These are phyloP conservation scores for Saturnispora hagleri DNA, from an alignment of 805 yeast species.

Conservation along the genomic window DNA sequence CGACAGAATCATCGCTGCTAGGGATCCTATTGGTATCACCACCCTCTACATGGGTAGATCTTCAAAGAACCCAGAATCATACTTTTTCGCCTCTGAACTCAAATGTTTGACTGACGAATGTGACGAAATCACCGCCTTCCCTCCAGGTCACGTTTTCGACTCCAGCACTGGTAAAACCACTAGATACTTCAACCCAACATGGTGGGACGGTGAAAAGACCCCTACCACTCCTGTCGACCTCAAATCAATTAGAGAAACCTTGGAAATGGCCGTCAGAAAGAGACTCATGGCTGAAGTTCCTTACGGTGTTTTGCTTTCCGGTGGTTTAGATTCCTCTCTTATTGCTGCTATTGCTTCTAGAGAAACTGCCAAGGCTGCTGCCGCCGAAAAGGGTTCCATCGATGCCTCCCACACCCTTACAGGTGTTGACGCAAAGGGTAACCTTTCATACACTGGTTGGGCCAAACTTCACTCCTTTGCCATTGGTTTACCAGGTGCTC, in stretches of 20 bases:
- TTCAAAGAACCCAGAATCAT: conserved; percentile 57
- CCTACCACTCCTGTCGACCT: conserved; percentile 75
- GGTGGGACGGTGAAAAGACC: conserved; percentile 81
- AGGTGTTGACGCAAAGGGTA: conserved; percentile 87
- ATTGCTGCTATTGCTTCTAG: conserved; percentile 97
- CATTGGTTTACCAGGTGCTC: conserved; percentile 94
- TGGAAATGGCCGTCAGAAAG: conserved; percentile 95
- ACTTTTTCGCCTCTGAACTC: conserved; percentile 88
- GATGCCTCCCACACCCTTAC: conserved; percentile 63
- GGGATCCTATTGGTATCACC: conserved; percentile 97
- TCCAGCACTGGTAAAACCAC: conserved; percentile 77
- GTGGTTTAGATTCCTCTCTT: conserved; percentile 94
- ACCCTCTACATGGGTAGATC: conserved; percentile 92
- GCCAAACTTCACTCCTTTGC: conserved; percentile 90
- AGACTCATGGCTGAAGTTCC: conserved; percentile 99
- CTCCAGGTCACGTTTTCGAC: conserved; percentile 97
- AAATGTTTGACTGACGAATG: conserved; percentile 92
- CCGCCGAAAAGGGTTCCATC: conserved; percentile 33
- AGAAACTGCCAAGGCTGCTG: conserved; percentile 77
- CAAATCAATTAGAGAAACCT: conserved; percentile 59
- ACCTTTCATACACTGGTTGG: conserved; percentile 69
- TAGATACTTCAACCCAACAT: conserved; percentile 83
- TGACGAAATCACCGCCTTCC: conserved; percentile 88
- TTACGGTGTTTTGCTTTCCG: conserved; percentile 93
- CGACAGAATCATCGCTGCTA: conserved; percentile 90